phyloP scores from a whole-genome alignment of 2,329 filamentous ascomycete genomes.

The Leptographium galeiforme region DNA sequence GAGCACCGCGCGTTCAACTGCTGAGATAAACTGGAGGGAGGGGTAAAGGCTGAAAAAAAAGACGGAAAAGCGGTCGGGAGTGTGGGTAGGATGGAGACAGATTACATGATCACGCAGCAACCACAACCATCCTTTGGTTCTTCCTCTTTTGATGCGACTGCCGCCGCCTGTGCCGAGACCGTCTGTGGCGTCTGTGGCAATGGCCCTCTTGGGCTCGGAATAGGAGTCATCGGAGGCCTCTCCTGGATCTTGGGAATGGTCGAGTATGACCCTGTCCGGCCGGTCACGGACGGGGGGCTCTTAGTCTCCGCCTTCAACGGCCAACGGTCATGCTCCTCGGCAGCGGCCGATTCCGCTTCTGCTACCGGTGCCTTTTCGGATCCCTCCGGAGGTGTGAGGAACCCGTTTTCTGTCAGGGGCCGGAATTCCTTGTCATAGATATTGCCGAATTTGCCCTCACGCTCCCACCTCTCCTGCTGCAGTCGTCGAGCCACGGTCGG shows the following conservation, averaged over 20 bases:
- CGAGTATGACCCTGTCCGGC: slow-evolving; percentile 40
- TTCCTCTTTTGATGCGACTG: slow-evolving; percentile 35
- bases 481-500: slow-evolving; percentile 85
- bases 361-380: slow-evolving; percentile 15
- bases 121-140: slow-evolving; percentile 44
- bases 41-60: neutral
- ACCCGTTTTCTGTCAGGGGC: slow-evolving; percentile 57
- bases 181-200: slow-evolving; percentile 26
- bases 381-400: slow-evolving; percentile 30
- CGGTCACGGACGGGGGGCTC: slow-evolving; percentile 28
- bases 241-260: slow-evolving; percentile 49
- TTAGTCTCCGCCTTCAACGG: neutral
- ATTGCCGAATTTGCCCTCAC: slow-evolving; percentile 73
- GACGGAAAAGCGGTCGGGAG: neutral
- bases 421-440: slow-evolving; percentile 81
- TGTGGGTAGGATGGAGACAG: neutral
- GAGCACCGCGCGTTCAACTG: too few species aligned
- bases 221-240: slow-evolving; percentile 23
- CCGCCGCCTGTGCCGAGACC: slow-evolving; percentile 28
- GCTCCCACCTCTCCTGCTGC: slow-evolving; percentile 92
- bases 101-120: slow-evolving; percentile 65
- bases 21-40: too few species aligned
- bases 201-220: slow-evolving; percentile 34
- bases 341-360: neutral
- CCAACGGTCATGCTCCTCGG: neutral